These are phyloP conservation scores for Larix sibirica DNA, from an alignment of 83 land plant genomes.

Conservation along the genomic window DNA sequence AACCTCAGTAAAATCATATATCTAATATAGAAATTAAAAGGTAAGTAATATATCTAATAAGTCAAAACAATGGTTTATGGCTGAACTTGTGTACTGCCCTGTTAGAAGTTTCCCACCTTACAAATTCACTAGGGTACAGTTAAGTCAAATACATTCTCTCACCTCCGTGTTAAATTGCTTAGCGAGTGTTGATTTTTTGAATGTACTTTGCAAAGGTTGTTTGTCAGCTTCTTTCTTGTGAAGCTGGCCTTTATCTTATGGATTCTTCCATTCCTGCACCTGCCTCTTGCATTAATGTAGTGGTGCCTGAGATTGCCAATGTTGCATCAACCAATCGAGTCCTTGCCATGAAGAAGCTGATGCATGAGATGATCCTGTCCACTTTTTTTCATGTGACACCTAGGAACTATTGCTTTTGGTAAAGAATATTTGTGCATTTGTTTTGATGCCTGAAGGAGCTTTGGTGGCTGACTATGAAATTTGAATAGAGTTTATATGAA, in stretches of 20 bases:
- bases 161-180: no score
- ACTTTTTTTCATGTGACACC: background rate
- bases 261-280: background rate
- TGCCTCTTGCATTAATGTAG: background rate
- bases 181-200: background rate
- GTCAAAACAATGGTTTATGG: no score
- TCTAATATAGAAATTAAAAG: no score
- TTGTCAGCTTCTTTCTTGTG: background rate
- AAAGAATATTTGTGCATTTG: background rate
- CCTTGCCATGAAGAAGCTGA: background rate
- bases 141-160: no score
- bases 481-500: no score
- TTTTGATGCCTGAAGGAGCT: background rate
- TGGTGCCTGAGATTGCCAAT: background rate
- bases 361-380: background rate
- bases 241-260: background rate
- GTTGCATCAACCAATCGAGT: background rate
- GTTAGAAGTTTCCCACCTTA: no score
- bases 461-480: background rate
- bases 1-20: no score
- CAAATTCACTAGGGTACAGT: no score
- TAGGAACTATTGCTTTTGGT: background rate
- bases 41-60: no score
- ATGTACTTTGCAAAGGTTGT: background rate
- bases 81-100: no score